These are phyloP conservation scores for Fusarium sp. DNA, from an alignment of 2,329 filamentous ascomycete species.

Conservation along the genomic window DNA sequence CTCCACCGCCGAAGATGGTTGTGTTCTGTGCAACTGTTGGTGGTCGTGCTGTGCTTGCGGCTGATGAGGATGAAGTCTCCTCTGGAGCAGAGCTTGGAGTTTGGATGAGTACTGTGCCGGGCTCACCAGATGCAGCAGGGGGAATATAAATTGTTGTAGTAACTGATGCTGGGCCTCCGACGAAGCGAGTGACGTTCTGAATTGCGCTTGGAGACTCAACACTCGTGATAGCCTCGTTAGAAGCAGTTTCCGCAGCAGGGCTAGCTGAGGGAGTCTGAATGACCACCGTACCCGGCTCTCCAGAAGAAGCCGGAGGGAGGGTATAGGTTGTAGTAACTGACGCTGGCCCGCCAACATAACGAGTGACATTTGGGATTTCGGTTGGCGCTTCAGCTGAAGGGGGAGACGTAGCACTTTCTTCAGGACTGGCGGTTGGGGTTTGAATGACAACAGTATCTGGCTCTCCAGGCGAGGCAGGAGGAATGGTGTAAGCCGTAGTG, in stretches of 20 bases:
- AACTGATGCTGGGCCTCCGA: not conserved
- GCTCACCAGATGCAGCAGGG: not conserved
- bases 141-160: slow-evolving; percentile 6
- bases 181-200: not conserved
- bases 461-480: not conserved
- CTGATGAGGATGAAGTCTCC: not conserved
- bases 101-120: slow-evolving; percentile 8
- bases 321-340: not conserved
- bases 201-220: not conserved
- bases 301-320: not conserved
- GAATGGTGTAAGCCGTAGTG: not conserved
- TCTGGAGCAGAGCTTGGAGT: not conserved
- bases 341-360: not conserved
- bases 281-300: not conserved
- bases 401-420: not conserved
- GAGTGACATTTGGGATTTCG: not conserved
- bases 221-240: not conserved
- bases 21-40: not conserved
- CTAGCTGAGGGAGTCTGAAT: not conserved
- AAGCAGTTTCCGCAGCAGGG: not conserved
- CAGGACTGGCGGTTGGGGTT: not conserved
- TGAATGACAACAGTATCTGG: not conserved
- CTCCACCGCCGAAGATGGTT: not conserved
- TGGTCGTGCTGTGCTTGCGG: not conserved
- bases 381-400: not conserved